These are phyloP conservation scores for Hyphopichia pseudoburtonii DNA, from an alignment of 1,139 yeast species.

Conservation along the genomic window DNA sequence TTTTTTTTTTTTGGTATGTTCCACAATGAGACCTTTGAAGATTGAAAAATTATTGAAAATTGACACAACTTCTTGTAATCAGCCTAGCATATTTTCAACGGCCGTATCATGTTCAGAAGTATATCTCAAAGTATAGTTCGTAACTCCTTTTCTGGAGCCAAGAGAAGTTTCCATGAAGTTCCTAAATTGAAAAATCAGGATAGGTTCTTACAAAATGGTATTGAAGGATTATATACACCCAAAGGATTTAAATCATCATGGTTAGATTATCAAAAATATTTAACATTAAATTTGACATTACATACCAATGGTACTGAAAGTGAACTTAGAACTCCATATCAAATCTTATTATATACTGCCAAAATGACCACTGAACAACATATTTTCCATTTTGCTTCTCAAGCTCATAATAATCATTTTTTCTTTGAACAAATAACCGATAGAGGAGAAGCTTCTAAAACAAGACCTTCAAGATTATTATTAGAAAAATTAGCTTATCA, in stretches of 20 bases:
- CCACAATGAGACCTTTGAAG: slow-evolving; percentile 1
- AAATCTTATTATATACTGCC: slow-evolving; percentile 72
- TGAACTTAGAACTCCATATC: slow-evolving; percentile 78
- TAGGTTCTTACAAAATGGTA: slow-evolving; percentile 48
- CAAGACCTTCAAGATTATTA: slow-evolving; percentile 51
- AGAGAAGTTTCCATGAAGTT: slow-evolving; percentile 57
- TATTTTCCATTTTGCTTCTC: slow-evolving; percentile 85
- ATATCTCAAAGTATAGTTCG: neutral
- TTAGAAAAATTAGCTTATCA: slow-evolving; percentile 41
- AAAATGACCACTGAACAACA: slow-evolving; percentile 67
- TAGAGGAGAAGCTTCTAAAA: slow-evolving; percentile 28
- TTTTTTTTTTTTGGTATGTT: neutral
- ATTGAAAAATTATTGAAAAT: neutral
- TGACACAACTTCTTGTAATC: too few species aligned
- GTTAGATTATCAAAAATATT: slow-evolving; percentile 73
- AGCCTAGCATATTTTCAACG: too few species aligned
- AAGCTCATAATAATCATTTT: slow-evolving; percentile 89
- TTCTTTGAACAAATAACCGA: slow-evolving; percentile 68
- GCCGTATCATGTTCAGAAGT: slow-evolving; percentile 2
- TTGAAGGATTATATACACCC: slow-evolving; percentile 70
- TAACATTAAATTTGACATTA: slow-evolving; percentile 69
- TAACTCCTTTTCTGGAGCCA: slow-evolving; percentile 4
- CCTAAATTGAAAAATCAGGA: slow-evolving; percentile 54
- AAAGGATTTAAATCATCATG: slow-evolving; percentile 73
- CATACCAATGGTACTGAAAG: slow-evolving; percentile 76